These are phyloP conservation scores for Fusarium nematophilum DNA, from an alignment of 2,329 filamentous ascomycete genomes.

Conservation along the genomic window DNA sequence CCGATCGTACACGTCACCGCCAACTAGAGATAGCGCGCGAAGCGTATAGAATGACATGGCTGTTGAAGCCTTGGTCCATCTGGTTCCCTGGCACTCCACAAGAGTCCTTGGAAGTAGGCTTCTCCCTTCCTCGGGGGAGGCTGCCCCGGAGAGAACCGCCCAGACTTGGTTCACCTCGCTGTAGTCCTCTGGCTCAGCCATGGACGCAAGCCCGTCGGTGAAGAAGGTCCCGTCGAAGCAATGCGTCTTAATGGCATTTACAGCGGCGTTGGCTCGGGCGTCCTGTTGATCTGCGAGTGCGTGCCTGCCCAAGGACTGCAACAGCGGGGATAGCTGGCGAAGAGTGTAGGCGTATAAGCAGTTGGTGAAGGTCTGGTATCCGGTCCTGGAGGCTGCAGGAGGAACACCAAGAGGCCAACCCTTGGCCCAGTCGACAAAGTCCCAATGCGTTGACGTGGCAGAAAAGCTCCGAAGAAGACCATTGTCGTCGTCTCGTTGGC, in stretches of 20 bases:
- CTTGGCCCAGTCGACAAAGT: constrained; percentile 50
- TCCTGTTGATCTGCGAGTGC: constrained; percentile 45
- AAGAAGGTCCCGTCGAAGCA: constrained; percentile 49
- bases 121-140: background rate
- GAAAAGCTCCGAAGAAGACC: constrained; percentile 9
- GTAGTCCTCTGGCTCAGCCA: constrained; percentile 40
- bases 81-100: background rate
- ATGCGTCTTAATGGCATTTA: constrained; percentile 40
- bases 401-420: constrained; percentile 51
- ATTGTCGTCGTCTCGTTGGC: background rate
- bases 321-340: constrained; percentile 45
- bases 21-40: constrained; percentile 16
- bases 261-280: constrained; percentile 34
- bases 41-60: constrained; percentile 37
- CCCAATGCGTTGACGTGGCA: too few species aligned
- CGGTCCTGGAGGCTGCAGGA: constrained; percentile 47
- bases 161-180: constrained; percentile 52
- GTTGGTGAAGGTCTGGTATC: constrained; percentile 39
- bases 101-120: background rate
- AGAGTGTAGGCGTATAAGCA: constrained; percentile 53
- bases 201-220: constrained; percentile 47
- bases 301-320: constrained; percentile 47
- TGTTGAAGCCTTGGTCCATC: background rate
- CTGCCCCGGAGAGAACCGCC: constrained; percentile 47
- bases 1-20: constrained; percentile 24